Base-by-base conservation (phyloP, 2,329 filamentous ascomycete species). In the Ceratocystis smalleyi region DNA sequence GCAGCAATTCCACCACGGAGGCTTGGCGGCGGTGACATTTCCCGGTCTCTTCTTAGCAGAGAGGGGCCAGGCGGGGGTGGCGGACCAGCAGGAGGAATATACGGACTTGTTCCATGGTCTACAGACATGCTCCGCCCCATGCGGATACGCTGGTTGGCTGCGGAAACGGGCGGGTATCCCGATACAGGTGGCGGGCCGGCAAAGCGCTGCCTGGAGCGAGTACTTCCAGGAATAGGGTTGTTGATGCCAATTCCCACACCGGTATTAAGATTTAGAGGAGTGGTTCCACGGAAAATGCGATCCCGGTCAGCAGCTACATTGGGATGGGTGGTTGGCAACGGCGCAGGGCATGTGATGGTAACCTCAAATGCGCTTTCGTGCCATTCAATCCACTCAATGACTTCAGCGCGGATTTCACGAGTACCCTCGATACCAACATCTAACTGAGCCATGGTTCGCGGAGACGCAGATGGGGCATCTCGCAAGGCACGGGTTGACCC, bases 351-450 rank as follows among this genome's bases (percentile, higher is more conserved):
- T 8, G 62, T 66, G 15, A 66, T 59, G 2, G 47, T 55, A 22
- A 67, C 61, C 12, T 65, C 63, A 61, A 67, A 67, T 49, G 49
- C 30, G 15, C 40, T 49, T 43, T 67, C 63, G 24, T 67, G 65
- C 65, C 65, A 67, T 40, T 67, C 65, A 15, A 67, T 67, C 40
- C 63, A 64, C 12, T 62, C 65, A 4, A 60, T 35, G 10, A 67
- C 65, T 24, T 67, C 65, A 27, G 65, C 65, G 19, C 65, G 62
- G 43, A 66, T 66, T 32, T 66, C 65, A 3, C 65, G 65, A 12
- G 17, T 54, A 2, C 62, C 62, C n/a, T 66, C 65, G 12, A 66
- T 59, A 17, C 65, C 65, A 43, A 66, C 65, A 32, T 64, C 62
- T 19, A 66, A 54, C 45, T 64, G 59, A 5, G 65, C 54, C 49